Conservation (phyloP, 2,329 filamentous ascomycete species). For the Fusarium penzigii region DNA sequence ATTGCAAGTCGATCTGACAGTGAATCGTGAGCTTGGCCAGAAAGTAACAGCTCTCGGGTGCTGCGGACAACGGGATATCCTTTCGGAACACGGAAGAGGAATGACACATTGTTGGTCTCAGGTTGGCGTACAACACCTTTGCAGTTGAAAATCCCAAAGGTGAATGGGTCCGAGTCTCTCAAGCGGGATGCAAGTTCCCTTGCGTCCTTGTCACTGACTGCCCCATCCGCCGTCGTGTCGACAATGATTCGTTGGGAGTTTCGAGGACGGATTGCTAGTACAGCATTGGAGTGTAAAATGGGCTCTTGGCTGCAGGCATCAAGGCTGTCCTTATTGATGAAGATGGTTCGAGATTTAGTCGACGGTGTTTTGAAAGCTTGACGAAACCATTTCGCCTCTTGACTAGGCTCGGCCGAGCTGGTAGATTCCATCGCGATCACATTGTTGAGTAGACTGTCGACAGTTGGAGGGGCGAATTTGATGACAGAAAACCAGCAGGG, state of each 20-base stretch:
- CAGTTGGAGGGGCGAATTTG: constrained; percentile 1
- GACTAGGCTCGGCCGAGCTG: neutral
- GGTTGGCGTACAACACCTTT: constrained; percentile 2
- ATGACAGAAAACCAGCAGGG: constrained; percentile 8
- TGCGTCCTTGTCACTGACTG: constrained; percentile 2
- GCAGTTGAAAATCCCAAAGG: constrained; percentile 5
- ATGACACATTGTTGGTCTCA: constrained; percentile 1
- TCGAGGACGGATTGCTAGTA: constrained; percentile 1
- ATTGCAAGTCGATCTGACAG: constrained; percentile 2
- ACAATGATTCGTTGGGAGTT: constrained; percentile 1
- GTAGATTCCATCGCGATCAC: neutral
- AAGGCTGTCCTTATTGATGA: neutral
- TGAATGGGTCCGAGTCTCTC: constrained; percentile 5
- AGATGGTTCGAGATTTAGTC: constrained; percentile 1
- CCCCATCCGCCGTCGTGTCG: constrained; percentile 1
- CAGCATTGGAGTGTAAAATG: neutral
- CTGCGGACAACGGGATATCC: constrained; percentile 2
- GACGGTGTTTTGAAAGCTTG: neutral
- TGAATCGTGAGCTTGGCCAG: neutral
- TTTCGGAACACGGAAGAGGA: constrained; percentile 6
- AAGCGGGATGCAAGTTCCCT: constrained; percentile 1
- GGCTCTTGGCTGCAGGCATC: neutral
- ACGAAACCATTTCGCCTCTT: neutral
- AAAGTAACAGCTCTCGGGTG: neutral
- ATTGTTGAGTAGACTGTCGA: neutral